phyloP scores from a whole-genome alignment of 2,329 filamentous ascomycete species.

The Cercospora sp. region DNA sequence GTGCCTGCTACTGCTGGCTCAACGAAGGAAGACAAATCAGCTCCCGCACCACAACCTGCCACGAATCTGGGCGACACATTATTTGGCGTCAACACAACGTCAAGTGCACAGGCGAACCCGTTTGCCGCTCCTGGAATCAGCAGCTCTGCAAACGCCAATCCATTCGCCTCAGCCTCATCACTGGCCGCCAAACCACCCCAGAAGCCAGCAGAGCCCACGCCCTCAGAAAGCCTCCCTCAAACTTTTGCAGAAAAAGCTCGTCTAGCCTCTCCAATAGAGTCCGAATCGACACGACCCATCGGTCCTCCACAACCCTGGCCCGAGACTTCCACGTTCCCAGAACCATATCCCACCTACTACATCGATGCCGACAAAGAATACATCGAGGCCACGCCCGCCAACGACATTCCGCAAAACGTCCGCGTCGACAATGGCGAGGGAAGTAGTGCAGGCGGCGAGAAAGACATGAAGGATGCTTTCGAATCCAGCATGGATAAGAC shows the following conservation, averaged over 20 bases:
- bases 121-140: constrained; percentile 54
- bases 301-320: constrained; percentile 71
- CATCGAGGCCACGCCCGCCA: constrained; percentile 61
- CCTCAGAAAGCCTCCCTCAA: constrained; percentile 28
- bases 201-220: constrained; percentile 30
- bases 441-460: constrained; percentile 42
- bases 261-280: constrained; percentile 30
- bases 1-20: constrained; percentile 15
- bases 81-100: constrained; percentile 62
- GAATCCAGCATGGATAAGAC: constrained; percentile 52
- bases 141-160: constrained; percentile 50
- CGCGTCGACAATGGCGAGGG: constrained; percentile 32
- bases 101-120: constrained; percentile 54
- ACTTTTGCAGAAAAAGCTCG: constrained; percentile 40
- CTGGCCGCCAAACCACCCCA: constrained; percentile 49
- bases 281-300: constrained; percentile 29
- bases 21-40: constrained; percentile 30
- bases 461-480: constrained; percentile 45
- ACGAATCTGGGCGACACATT: constrained; percentile 64
- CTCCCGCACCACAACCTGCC: constrained; percentile 38
- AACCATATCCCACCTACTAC: constrained; percentile 74
- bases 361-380: constrained; percentile 91
- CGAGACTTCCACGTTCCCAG: constrained; percentile 60
- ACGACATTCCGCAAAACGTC: constrained; percentile 47
- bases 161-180: constrained; percentile 55